A percentile compares a stretch with the other conserved stretches of the same genome.
phyloP scores from a whole-genome alignment of 2,329 filamentous ascomycete genomes.

The Penicillium sp. region DNA sequence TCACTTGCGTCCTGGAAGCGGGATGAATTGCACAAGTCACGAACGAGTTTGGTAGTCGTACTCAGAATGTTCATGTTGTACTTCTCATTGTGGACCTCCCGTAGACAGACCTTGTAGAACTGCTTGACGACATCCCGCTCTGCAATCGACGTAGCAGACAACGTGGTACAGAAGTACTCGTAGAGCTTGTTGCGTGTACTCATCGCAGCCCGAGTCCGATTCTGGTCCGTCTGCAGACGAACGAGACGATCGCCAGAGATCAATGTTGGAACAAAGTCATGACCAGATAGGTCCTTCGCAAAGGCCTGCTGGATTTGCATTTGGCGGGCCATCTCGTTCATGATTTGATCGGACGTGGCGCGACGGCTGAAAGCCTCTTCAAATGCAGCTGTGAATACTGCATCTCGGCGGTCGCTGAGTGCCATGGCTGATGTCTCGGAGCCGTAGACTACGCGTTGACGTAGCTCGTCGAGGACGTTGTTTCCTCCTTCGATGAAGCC shows the following conservation, averaged over 20 bases:
- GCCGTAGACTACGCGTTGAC: slow-evolving; percentile 57
- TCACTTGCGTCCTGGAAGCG: slow-evolving; percentile 44
- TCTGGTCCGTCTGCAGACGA: slow-evolving; percentile 40
- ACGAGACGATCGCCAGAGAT: slow-evolving; percentile 40
- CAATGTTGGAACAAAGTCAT: slow-evolving; percentile 43
- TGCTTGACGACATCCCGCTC: slow-evolving; percentile 40
- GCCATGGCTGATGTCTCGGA: slow-evolving; percentile 41
- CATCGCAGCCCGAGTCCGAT: slow-evolving; percentile 37
- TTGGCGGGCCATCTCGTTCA: slow-evolving; percentile 53
- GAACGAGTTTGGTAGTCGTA: slow-evolving; percentile 36
- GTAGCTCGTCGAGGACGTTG: slow-evolving; percentile 55
- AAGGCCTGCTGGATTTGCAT: slow-evolving; percentile 51
- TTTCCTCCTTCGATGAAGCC: slow-evolving; percentile 51
- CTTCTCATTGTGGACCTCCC: slow-evolving; percentile 39
- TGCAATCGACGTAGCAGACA: slow-evolving; percentile 37
- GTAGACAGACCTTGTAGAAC: slow-evolving; percentile 43
- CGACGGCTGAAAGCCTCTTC: slow-evolving; percentile 51
- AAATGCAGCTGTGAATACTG: slow-evolving; percentile 55
- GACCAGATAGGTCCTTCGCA: slow-evolving; percentile 40
- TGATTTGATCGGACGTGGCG: slow-evolving; percentile 47
- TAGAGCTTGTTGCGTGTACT: slow-evolving; percentile 43
- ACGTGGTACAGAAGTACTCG: slow-evolving; percentile 45
- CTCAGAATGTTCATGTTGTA: slow-evolving; percentile 42
- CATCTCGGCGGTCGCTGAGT: slow-evolving; percentile 45
- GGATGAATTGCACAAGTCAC: slow-evolving; percentile 38